These are phyloP conservation scores for Bryum argenteum DNA, from an alignment of 225 moss, liverwort and hornwort genomes.

Conservation along the genomic window DNA sequence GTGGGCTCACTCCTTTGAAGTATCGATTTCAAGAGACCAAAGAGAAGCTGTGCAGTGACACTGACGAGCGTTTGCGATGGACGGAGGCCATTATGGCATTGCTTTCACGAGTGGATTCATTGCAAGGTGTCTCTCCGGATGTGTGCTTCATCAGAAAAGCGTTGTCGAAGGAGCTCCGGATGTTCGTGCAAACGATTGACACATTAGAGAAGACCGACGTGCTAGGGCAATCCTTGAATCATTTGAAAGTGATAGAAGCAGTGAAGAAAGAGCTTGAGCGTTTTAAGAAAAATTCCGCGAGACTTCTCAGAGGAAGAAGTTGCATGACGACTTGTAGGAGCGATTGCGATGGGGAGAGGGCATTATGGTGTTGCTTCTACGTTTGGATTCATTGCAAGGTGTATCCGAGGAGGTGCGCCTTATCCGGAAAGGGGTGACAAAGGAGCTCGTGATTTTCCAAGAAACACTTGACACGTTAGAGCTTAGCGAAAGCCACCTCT, in stretches of 20 bases:
- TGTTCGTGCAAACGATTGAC: slow-evolving; percentile 40
- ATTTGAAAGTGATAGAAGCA: slow-evolving; percentile 15
- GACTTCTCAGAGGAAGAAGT: slow-evolving; percentile 31
- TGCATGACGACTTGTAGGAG: slow-evolving; percentile 39
- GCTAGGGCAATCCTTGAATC: slow-evolving; percentile 30
- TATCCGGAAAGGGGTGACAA: slow-evolving; percentile 46
- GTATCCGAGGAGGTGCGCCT: slow-evolving; percentile 40
- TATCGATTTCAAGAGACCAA: slow-evolving; percentile 10
- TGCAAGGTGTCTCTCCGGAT: slow-evolving; percentile 50
- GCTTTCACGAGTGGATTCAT: slow-evolving; percentile 46
- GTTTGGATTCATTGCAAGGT: slow-evolving; percentile 54
- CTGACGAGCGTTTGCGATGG: slow-evolving; percentile 50
- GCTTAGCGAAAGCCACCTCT: no score
- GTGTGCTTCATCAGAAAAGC: slow-evolving; percentile 42
- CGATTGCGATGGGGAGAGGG: slow-evolving; percentile 48
- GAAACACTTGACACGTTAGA: slow-evolving; percentile 35
- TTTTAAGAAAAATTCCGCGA: slow-evolving; percentile 19
- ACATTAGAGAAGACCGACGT: not conserved
- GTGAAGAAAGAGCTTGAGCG: slow-evolving; percentile 38
- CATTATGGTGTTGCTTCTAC: slow-evolving; percentile 42
- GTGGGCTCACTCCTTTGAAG: slow-evolving; percentile 32
- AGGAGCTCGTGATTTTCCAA: slow-evolving; percentile 40
- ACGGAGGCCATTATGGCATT: slow-evolving; percentile 44
- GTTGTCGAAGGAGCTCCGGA: slow-evolving; percentile 39
- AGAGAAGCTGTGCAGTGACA: slow-evolving; percentile 38